phyloP scores from a whole-genome alignment of 805 yeast species.

The Alloascoidea hylecoeti region DNA sequence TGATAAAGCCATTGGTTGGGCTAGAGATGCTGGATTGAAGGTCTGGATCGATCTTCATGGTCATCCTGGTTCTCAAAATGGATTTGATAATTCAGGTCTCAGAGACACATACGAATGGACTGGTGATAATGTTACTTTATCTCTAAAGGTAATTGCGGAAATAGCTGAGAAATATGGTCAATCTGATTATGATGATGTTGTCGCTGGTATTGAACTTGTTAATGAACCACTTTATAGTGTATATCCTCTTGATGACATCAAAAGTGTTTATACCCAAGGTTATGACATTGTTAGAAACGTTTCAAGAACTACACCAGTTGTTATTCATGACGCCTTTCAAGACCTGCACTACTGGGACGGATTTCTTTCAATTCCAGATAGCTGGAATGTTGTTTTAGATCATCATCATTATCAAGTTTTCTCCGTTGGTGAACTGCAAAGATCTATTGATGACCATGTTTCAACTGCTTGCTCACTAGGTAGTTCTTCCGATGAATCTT shows the following conservation, averaged over 20 bases:
- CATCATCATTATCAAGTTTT: constrained; percentile 85
- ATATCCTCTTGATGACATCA: constrained; percentile 39
- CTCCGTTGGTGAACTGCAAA: constrained; percentile 38
- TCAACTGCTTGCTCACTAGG: constrained; percentile 30
- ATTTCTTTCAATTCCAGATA: constrained; percentile 25
- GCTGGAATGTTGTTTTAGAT: constrained; percentile 61
- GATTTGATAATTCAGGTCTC: constrained; percentile 68
- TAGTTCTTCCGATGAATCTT: constrained; percentile 26
- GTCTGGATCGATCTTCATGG: constrained; percentile 77
- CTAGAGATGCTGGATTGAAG: constrained; percentile 32
- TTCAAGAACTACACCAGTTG: constrained; percentile 34
- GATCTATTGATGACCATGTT: constrained; percentile 39
- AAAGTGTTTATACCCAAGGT: constrained; percentile 40
- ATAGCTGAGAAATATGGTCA: constrained; percentile 47
- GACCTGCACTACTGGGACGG: constrained; percentile 47
- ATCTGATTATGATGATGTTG: constrained; percentile 45
- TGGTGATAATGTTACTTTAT: constrained; percentile 30
- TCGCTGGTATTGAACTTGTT: constrained; percentile 65
- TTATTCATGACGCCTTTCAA: constrained; percentile 71
- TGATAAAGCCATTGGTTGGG: constrained; percentile 57
- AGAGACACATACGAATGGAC: constrained; percentile 44
- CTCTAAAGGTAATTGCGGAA: constrained; percentile 25
- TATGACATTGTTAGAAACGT: constrained; percentile 38
- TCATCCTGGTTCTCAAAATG: constrained; percentile 73
- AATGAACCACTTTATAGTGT: constrained; percentile 74